Evolutionary conservation across 192 early-diverging fungal genomes (phyloP).

Genomic region (Paraglomus occultum): DNA sequence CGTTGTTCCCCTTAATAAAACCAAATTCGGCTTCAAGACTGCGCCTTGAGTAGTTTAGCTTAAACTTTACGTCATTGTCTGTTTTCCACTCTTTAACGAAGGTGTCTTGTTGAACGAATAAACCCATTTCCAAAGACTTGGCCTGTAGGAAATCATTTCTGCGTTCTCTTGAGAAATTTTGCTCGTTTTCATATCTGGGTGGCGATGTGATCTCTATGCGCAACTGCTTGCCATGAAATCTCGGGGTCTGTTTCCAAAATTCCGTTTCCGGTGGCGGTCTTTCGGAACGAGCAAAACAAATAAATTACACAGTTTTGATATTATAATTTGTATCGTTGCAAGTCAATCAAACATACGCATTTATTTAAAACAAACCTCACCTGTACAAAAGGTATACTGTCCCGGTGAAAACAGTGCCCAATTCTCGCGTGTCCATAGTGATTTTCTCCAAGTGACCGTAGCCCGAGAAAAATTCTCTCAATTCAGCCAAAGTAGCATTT

Average conservation of each 20-base stretch:
- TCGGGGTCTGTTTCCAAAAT: conserved; percentile 10
- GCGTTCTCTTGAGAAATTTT: too few relatives aligned
- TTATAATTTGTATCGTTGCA: too few relatives aligned
- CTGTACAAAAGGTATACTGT: conserved; percentile 21
- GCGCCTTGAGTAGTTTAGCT: conserved; percentile 30
- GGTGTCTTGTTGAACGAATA: conserved; percentile 15
- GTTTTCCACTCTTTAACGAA: conserved; percentile 32
- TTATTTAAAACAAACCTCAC: conserved; percentile 27
- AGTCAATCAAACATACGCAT: too few relatives aligned
- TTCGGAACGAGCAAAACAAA: conserved; percentile 1
- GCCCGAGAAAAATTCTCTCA: conserved; percentile 20
- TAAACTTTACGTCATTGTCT: not conserved
- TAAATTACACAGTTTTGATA: not conserved
- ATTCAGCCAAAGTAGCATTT: not conserved
- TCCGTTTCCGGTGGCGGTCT: not conserved
- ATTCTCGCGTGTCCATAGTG: conserved; percentile 26
- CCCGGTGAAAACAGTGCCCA: not conserved
- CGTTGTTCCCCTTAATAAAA: conserved; percentile 1
- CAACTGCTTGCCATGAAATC: conserved; percentile 29
- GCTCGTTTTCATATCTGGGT: not conserved
- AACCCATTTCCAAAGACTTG: conserved; percentile 32
- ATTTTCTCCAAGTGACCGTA: conserved; percentile 32
- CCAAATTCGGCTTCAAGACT: conserved; percentile 32
- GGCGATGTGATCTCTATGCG: conserved; percentile 20
- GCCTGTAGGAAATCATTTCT: too few relatives aligned